Conservation (phyloP, 228 moss, liverwort and hornwort genomes). For the Sphagnum fallax region DNA sequence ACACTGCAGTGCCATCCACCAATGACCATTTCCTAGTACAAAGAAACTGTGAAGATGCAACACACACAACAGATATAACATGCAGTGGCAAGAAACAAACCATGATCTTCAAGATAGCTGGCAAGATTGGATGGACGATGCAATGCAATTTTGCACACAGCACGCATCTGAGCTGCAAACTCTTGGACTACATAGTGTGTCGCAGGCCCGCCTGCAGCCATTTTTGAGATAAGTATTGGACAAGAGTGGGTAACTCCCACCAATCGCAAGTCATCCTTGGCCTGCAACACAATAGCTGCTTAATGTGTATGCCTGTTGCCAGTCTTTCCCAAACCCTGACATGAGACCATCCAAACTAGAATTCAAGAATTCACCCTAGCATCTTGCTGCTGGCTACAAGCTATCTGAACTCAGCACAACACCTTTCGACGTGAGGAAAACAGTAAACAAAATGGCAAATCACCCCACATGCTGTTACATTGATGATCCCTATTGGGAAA, state of each 20-base stretch:
- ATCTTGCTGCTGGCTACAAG: no score
- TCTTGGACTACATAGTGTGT: constrained; percentile 84
- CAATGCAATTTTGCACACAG: constrained; percentile 92
- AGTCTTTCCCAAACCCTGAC: background rate
- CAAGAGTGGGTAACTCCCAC: constrained; percentile 86
- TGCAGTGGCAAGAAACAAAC: constrained; percentile 22
- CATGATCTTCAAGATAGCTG: constrained; percentile 84
- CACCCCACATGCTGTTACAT: no score
- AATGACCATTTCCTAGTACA: no score
- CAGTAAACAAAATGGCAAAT: no score
- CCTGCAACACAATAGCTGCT: constrained; percentile 38
- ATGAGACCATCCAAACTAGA: no score
- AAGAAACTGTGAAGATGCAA: no score
- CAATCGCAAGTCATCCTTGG: constrained; percentile 94
- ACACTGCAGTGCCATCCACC: no score
- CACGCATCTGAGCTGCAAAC: constrained; percentile 91
- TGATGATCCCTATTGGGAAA: no score
- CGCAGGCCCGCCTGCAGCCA: constrained; percentile 81
- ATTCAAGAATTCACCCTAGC: no score
- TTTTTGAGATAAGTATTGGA: constrained; percentile 71
- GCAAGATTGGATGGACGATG: constrained; percentile 91
- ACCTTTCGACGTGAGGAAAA: no score
- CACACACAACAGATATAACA: no score
- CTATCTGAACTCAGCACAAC: no score
- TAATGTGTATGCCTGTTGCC: background rate